Evolutionary conservation across 495 filamentous ascomycete species (phyloP), one percentile per base, ranked within the genome.

Genomic region (Aspergillus biplanus): DNA sequence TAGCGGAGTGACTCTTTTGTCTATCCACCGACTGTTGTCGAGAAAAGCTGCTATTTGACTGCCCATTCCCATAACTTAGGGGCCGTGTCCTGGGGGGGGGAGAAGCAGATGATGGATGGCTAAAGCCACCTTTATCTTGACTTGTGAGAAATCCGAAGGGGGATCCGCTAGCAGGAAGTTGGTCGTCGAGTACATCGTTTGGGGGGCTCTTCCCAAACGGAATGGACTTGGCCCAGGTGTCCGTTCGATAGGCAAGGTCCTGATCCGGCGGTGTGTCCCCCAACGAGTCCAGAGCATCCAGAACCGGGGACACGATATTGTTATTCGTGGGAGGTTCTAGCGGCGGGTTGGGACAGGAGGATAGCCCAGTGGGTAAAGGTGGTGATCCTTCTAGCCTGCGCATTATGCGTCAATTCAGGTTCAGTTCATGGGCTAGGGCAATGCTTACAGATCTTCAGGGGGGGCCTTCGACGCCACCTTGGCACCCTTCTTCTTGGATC

Each of bases 131-230:
- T 35, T 77, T 70, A 54, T 77, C 80, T 39, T 72, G 70, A 16
- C 72, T 74, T 4, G 72, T 73, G 11, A 74, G 74, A 48, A 79
- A 74, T 32, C 71, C 75, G 35, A 79, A 70, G 2, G 82, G 80
- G 1, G 81, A 83, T 42, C 74, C 80, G 50, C 72, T 77, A 42
- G 73, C 63, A 49, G 73, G 64, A 44, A 81, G 68, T 12, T 76
- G 69, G n/a, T 75, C 79, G 63, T 82, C 78, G 33, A 72, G 73
- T 15, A 77, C 62, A 63, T 81, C 76, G 7, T 72, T 73, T 5
- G 82, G 80, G 33, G 82, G 81, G 52, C 81, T 85, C 57, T 80
- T 80, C 13, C 79, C 76, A 68, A 75, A 82, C 0, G 82, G 78
- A 27, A 83, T 76, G 2, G 80, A 74, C 55, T 80, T 74, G 35